Conservation (phyloP, 2,329 filamentous ascomycete species). For the Cladosporium cucumerinum region DNA sequence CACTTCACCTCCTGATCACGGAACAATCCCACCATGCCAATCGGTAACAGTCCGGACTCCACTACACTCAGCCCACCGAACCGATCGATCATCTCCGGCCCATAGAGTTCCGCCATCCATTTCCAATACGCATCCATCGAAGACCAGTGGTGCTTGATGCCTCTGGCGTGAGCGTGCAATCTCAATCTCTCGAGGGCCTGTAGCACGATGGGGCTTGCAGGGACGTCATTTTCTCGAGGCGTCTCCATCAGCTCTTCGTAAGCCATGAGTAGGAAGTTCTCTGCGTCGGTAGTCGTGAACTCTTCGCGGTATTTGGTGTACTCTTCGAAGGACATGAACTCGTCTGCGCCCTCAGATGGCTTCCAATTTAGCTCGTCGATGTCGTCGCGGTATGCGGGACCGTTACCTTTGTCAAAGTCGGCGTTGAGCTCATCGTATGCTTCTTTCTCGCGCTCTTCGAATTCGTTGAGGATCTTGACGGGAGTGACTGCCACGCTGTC, state of each 20-base stretch:
- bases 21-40: conserved; percentile 28
- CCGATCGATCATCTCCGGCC: conserved; percentile 25
- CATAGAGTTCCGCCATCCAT: conserved; percentile 41
- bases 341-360: conserved; percentile 37
- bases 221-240: no score
- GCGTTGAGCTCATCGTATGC: not conserved
- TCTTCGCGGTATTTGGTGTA: conserved; percentile 44
- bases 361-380: conserved; percentile 32
- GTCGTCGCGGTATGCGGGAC: conserved; percentile 31
- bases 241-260: conserved; percentile 34
- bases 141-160: conserved; percentile 21
- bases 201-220: not conserved
- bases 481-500: conserved; percentile 44
- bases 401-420: not conserved
- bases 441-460: not conserved
- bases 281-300: conserved; percentile 20
- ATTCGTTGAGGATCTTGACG: conserved; percentile 5
- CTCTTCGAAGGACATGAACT: conserved; percentile 46
- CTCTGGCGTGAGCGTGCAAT: conserved; percentile 9
- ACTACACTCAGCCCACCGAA: conserved; percentile 29
- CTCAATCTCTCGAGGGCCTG: not conserved
- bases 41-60: conserved; percentile 28
- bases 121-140: conserved; percentile 42
- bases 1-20: conserved; percentile 28
- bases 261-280: conserved; percentile 18